A percentile compares a stretch with the other conserved stretches of the same genome.
Evolutionary conservation across 768 basidiomycete genomes (phyloP).

Genomic region (Leccinum subtestaceum): DNA sequence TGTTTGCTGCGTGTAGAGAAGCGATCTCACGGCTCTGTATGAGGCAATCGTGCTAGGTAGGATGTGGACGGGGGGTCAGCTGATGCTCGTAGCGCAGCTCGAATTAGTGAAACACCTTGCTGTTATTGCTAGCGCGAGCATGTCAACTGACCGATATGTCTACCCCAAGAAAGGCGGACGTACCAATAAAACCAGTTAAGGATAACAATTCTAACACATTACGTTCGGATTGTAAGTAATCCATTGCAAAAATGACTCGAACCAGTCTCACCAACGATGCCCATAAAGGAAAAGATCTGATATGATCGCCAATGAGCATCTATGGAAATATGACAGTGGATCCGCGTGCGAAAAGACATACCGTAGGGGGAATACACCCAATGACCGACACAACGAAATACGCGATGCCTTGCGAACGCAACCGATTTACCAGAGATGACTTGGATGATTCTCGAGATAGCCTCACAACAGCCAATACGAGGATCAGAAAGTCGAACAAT

Average conservation of each 20-base stretch:
- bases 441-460: slow-evolving; percentile 15
- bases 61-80: not conserved
- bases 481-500: slow-evolving; percentile 20
- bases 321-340: not conserved
- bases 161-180: not conserved
- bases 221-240: not conserved
- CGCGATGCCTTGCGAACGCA: slow-evolving; percentile 20
- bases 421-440: slow-evolving; percentile 16
- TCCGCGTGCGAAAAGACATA: not conserved
- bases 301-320: not conserved
- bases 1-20: slow-evolving; percentile 3
- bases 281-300: slow-evolving; percentile 17
- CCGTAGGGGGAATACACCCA: slow-evolving; percentile 17
- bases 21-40: slow-evolving; percentile 17
- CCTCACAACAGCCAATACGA: slow-evolving; percentile 16
- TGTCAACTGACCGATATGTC: not conserved
- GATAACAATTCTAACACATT: slow-evolving; percentile 4
- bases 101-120: slow-evolving; percentile 12
- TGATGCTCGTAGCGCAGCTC: not conserved
- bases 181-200: slow-evolving; percentile 6
- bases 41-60: slow-evolving; percentile 14
- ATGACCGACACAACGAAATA: slow-evolving; percentile 21
- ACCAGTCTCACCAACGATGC: not conserved
- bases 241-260: not conserved
- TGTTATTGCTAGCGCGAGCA: slow-evolving; percentile 7